A percentile compares a stretch with the other conserved stretches of the same genome.
Evolutionary conservation across 2,329 filamentous ascomycete genomes (phyloP).

Genomic region (Juglanconis juglandina): DNA sequence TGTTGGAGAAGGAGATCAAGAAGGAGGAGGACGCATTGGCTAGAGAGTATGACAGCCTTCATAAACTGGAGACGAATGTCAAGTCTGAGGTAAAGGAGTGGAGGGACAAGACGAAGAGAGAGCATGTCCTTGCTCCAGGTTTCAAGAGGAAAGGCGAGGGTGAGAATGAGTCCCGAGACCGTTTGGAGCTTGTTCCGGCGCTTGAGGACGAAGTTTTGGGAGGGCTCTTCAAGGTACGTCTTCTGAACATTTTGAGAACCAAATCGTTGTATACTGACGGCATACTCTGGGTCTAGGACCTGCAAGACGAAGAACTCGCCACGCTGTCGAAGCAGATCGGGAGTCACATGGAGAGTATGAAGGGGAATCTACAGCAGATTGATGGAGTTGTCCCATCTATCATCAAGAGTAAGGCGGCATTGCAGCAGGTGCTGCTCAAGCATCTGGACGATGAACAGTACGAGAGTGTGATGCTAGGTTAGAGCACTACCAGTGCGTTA

Average conservation of each 20-base stretch:
- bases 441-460: slow-evolving; percentile 44
- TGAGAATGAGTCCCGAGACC: slow-evolving; percentile 3
- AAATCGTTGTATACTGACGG: neutral
- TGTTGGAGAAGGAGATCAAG: slow-evolving; percentile 57
- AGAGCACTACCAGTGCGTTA: neutral
- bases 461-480: slow-evolving; percentile 46
- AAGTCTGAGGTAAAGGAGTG: slow-evolving; percentile 50
- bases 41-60: slow-evolving; percentile 50
- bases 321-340: slow-evolving; percentile 45
- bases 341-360: slow-evolving; percentile 56
- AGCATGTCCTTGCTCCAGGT: slow-evolving; percentile 48
- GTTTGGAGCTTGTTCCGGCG: slow-evolving; percentile 20
- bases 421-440: slow-evolving; percentile 46
- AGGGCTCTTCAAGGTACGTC: slow-evolving; percentile 29
- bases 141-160: slow-evolving; percentile 16
- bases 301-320: slow-evolving; percentile 42
- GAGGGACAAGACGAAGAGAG: slow-evolving; percentile 46
- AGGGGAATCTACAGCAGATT: slow-evolving; percentile 51
- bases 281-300: slow-evolving; percentile 25
- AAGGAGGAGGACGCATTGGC: slow-evolving; percentile 55
- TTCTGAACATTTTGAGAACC: neutral
- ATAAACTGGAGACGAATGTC: slow-evolving; percentile 53
- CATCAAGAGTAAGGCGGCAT: slow-evolving; percentile 42
- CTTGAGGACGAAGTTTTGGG: neutral
- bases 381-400: slow-evolving; percentile 50